Evolutionary conservation across 352 stramenopile genomes (phyloP).

Genomic region (Phytophthora citrophthora): DNA sequence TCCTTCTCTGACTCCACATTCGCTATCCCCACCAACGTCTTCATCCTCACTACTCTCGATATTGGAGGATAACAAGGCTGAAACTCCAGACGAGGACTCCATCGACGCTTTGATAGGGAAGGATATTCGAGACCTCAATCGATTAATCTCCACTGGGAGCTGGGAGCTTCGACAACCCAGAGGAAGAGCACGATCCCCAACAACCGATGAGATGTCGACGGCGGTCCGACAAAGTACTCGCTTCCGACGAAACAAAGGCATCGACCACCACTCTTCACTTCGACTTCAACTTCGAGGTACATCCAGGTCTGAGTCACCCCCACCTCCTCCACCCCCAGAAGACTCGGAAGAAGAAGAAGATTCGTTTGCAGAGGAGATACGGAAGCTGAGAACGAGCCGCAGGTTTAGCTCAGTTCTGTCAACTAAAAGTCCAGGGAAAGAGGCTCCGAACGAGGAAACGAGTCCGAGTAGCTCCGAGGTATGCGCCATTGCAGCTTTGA

Average conservation of each 20-base stretch:
- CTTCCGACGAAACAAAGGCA: slow-evolving; percentile 27
- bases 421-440: slow-evolving; percentile 17
- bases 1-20: slow-evolving; percentile 18
- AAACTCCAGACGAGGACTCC: slow-evolving; percentile 34
- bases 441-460: slow-evolving; percentile 16
- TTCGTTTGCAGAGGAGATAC: slow-evolving; percentile 57
- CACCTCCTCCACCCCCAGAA: slow-evolving; percentile 21
- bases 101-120: slow-evolving; percentile 57
- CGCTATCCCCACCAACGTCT: slow-evolving; percentile 31
- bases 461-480: slow-evolving; percentile 7
- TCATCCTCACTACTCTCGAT: slow-evolving; percentile 30
- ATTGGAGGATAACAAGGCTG: slow-evolving; percentile 25
- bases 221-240: slow-evolving; percentile 42
- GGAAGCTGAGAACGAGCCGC: slow-evolving; percentile 26
- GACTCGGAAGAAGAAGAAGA: slow-evolving; percentile 40
- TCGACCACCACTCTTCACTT: slow-evolving; percentile 4
- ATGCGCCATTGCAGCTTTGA: slow-evolving; percentile 9
- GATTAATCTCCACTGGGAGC: slow-evolving; percentile 43
- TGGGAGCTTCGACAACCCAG: neutral
- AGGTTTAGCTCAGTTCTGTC: slow-evolving; percentile 14
- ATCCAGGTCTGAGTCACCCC: slow-evolving; percentile 17
- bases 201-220: slow-evolving; percentile 38
- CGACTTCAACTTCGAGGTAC: slow-evolving; percentile 11
- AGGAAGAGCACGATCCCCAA: slow-evolving; percentile 24
- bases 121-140: slow-evolving; percentile 51